A percentile compares a stretch with the other conserved stretches of the same genome.
Conservation (phyloP, 2,329 filamentous ascomycete species). For the Huntiella decipiens region DNA sequence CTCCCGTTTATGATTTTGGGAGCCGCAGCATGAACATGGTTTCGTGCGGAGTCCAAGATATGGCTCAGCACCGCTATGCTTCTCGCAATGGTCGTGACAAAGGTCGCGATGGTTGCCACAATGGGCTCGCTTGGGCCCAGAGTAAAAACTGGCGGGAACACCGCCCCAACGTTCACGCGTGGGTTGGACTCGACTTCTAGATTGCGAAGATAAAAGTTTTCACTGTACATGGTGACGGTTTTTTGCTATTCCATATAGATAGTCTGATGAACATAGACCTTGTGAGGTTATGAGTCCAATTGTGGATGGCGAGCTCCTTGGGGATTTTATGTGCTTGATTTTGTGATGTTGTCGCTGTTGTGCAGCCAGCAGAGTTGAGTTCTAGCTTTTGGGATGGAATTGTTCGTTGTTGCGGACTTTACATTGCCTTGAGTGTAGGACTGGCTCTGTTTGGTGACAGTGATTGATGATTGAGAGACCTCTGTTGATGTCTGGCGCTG, state of each 20-base stretch:
- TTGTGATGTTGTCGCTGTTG: background rate
- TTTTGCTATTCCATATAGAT: constrained; percentile 15
- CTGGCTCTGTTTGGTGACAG: background rate
- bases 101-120: constrained; percentile 5
- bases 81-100: constrained; percentile 2
- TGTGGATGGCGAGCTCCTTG: constrained; percentile 10
- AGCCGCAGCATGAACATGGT: background rate
- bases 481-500: constrained; percentile 1
- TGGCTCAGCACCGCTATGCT: constrained; percentile 1
- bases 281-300: constrained; percentile 11
- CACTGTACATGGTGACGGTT: background rate
- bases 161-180: constrained; percentile 9
- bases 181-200: constrained; percentile 12
- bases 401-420: background rate
- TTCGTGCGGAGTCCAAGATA: constrained; percentile 4
- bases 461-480: background rate
- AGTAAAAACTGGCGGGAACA: constrained; percentile 11
- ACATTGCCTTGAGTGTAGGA: too few species aligned
- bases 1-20: background rate
- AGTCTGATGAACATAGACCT: constrained; percentile 12
- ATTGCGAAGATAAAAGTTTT: background rate
- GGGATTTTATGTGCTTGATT: background rate
- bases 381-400: background rate
- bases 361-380: background rate
- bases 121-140: constrained; percentile 6